Conservation (phyloP, 805 yeast genomes). For the Candida sakaeoensis region DNA sequence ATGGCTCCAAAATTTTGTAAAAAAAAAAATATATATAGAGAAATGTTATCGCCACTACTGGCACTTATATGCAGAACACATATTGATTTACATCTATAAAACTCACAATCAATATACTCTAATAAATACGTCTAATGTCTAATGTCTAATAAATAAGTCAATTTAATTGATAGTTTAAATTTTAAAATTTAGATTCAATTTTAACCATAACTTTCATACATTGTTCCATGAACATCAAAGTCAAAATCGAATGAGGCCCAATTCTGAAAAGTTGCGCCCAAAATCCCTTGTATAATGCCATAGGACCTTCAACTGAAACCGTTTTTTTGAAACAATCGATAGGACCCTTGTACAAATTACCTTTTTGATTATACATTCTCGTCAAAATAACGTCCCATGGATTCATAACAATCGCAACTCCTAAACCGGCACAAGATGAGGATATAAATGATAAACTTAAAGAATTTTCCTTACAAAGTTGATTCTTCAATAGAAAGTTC, state of each 20-base stretch:
- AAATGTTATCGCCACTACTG: conserved; percentile 4
- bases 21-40: neutral
- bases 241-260: conserved; percentile 90
- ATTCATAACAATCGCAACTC: conserved; percentile 93
- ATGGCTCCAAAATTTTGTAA: conserved; percentile 4
- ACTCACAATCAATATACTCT: too few species aligned
- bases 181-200: conserved; percentile 18
- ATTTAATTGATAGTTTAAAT: neutral
- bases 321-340: conserved; percentile 87
- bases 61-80: neutral
- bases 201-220: conserved; percentile 60
- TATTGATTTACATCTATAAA: conserved; percentile 1
- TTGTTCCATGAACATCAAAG: conserved; percentile 93
- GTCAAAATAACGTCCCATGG: conserved; percentile 97
- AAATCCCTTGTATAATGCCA: conserved; percentile 92
- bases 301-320: conserved; percentile 73
- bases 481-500: conserved; percentile 50
- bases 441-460: conserved; percentile 64
- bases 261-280: conserved; percentile 88
- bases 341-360: conserved; percentile 80
- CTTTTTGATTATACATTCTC: conserved; percentile 92
- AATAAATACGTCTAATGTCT: conserved; percentile 1
- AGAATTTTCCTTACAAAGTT: conserved; percentile 59
- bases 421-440: conserved; percentile 78
- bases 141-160: conserved; percentile 2